These are phyloP conservation scores for Eucalyptus curtisii DNA, from an alignment of 345 rosid genomes.

Conservation along the genomic window DNA sequence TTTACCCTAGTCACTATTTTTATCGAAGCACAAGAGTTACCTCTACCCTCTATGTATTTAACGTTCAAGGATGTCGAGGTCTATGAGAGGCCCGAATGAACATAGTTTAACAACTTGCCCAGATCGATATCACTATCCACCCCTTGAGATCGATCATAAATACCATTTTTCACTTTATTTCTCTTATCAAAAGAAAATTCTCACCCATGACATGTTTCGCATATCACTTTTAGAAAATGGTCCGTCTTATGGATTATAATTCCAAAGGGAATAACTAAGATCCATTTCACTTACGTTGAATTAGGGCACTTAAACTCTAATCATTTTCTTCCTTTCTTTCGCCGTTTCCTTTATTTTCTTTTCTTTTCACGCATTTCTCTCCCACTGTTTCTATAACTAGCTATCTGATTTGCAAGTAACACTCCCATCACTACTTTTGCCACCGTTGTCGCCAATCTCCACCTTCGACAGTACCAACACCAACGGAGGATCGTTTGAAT, in stretches of 20 bases:
- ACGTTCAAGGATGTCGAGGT: no score
- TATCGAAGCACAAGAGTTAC: no score
- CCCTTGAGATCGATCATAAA: no score
- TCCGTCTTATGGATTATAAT: neutral
- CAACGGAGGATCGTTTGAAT: neutral
- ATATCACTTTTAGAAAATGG: neutral
- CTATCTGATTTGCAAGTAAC: neutral
- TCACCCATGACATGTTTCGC: neutral
- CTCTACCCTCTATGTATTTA: no score
- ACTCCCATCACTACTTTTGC: neutral
- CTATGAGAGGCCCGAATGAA: no score
- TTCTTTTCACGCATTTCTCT: neutral
- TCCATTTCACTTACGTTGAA: neutral
- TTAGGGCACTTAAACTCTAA: neutral
- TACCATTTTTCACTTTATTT: neutral
- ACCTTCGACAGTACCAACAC: neutral
- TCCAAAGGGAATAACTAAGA: no score
- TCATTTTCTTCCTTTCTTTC: neutral
- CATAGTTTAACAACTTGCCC: no score
- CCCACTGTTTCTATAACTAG: neutral
- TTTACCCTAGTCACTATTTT: no score
- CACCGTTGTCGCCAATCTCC: neutral
- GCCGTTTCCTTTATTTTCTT: accelerated
- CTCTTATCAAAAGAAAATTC: neutral
- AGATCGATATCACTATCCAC: no score